Base-by-base conservation (phyloP, 805 yeast genomes). In the Scheffersomyces coipomensis region DNA sequence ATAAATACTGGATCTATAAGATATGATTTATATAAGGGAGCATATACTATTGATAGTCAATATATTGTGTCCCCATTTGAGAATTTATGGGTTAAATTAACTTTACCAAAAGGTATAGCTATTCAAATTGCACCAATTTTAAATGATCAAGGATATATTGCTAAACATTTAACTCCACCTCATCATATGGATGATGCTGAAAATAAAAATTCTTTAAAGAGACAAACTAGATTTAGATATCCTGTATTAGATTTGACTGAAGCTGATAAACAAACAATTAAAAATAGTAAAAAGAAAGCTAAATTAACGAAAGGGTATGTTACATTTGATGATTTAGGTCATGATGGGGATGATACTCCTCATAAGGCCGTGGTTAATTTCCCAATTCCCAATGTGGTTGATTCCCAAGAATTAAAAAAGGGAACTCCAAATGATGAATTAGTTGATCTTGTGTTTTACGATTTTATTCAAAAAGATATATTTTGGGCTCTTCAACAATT, bases 1-100 rank as follows among this genome's bases (percentile, higher is more conserved):
- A 78, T 87, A 43, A 91, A 91, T 57, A 85, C 96, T 0, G 97
- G 97, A 1, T 83, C 96, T 4, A 76, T 90, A 2, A 75, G 97
- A 38, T 91, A 87, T 55, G 97, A 90, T 60, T 62, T 90, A 33
- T 85, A 84, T 64, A 77, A 81, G 55, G 98, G 97, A 0, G 81
- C 84, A 1, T 90, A 83, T 56, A 89, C 96, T 0, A 65, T 66
- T 32, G 95, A 89, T 58, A 73, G 91, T 0, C 85, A 85, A 49
- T 91, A 73, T 55, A 86, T 85, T 32, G 86, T 91, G 1, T 81
- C 95, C 0, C 97, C 98, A 0, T 90, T 88, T 62, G 71, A 78
- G 38, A 88, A 89, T 53, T 73, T 73, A 29, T 91, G 97, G 97
- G 76, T 71, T 23, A 78, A 74, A 35, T 58, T 90, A 11, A 66